Percentiles rank a stretch among this genome's conserved stretches.
phyloP scores from a whole-genome alignment of 495 filamentous ascomycete genomes.

The Penicillium canescens region DNA sequence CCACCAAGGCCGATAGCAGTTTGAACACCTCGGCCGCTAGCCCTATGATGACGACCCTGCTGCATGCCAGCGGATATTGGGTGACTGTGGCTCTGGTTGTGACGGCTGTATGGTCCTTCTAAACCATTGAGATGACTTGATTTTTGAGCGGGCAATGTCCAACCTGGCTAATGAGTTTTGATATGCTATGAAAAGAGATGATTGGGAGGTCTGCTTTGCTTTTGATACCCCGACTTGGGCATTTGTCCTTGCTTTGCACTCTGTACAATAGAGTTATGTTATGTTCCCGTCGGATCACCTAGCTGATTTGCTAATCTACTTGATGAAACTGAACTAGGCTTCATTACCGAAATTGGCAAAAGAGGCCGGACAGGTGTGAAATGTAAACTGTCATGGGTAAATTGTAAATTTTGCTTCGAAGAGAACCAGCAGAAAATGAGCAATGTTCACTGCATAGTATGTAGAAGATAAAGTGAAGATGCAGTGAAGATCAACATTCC shows the following conservation, averaged over 20 bases:
- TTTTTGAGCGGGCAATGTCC: not conserved
- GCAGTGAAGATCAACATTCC: slow-evolving; percentile 15
- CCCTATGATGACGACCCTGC: slow-evolving; percentile 31
- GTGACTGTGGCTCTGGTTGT: slow-evolving; percentile 55
- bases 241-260: not conserved
- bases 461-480: not conserved
- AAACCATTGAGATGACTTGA: not conserved
- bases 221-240: slow-evolving; percentile 9
- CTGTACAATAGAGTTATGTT: slow-evolving; percentile 1
- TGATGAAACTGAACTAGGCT: too few relatives aligned
- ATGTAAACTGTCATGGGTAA: too few relatives aligned
- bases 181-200: slow-evolving; percentile 2
- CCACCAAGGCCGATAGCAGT: slow-evolving; percentile 57
- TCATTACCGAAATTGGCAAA: too few relatives aligned
- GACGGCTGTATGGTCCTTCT: slow-evolving; percentile 46
- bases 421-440: too few relatives aligned
- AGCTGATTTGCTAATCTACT: not conserved
- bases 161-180: not conserved
- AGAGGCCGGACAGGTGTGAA: too few relatives aligned
- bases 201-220: slow-evolving; percentile 5
- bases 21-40: slow-evolving; percentile 26
- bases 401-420: too few relatives aligned
- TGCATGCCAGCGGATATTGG: slow-evolving; percentile 61
- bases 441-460: too few relatives aligned
- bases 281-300: not conserved